Conservation (phyloP, 257 asterid genomes). For the Ballota nigra region DNA sequence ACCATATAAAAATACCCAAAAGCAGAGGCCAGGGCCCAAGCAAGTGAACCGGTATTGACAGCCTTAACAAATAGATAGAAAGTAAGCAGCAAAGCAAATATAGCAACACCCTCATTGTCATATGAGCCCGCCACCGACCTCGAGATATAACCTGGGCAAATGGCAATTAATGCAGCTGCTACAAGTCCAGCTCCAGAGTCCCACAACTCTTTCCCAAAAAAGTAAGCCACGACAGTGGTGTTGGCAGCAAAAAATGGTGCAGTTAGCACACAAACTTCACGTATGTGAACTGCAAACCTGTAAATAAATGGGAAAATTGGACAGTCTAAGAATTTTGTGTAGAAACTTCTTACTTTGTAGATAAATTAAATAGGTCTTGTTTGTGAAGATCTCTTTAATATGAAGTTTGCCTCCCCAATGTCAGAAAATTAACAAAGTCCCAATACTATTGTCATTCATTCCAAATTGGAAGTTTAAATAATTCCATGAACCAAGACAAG, state of each 20-base stretch:
- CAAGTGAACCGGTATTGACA: constrained; percentile 97
- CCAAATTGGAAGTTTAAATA: neutral
- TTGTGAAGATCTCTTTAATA: neutral
- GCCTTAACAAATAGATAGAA: constrained; percentile 98
- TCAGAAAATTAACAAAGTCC: neutral
- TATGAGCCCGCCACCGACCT: constrained; percentile 99
- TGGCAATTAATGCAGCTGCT: constrained; percentile 91
- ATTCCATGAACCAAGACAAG: neutral
- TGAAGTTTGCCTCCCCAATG: neutral
- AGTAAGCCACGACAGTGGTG: constrained; percentile 97
- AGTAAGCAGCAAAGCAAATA: constrained; percentile 90
- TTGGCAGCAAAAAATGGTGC: constrained; percentile 98
- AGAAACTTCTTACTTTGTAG: neutral
- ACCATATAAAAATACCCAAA: constrained; percentile 98
- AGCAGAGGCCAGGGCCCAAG: constrained; percentile 96
- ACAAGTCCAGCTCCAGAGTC: constrained; percentile 99
- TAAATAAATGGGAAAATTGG: constrained; percentile 17
- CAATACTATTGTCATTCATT: neutral
- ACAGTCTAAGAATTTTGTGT: neutral
- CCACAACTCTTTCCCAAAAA: constrained; percentile 98
- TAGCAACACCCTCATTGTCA: constrained; percentile 97
- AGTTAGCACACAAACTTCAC: constrained; percentile 98
- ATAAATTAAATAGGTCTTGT: neutral
- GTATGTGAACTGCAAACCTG: constrained; percentile 98
- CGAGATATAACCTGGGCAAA: constrained; percentile 98